These are phyloP conservation scores for Cucurbita argyrosperma DNA, from an alignment of 306 rosid genomes.

Conservation along the genomic window DNA sequence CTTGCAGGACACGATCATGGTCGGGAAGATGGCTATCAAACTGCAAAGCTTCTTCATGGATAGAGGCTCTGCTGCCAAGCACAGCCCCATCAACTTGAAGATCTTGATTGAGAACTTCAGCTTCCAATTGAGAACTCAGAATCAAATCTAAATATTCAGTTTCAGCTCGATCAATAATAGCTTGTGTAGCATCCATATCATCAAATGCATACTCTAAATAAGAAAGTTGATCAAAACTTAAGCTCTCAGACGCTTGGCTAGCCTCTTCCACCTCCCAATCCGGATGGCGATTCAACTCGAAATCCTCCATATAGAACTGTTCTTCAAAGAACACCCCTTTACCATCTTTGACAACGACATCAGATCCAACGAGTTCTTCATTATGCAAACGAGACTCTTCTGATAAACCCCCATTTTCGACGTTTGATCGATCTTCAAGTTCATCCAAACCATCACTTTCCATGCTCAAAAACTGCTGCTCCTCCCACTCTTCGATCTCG, in stretches of 20 bases:
- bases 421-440: slow-evolving; percentile 17
- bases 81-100: slow-evolving; percentile 11
- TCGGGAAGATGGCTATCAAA: background rate
- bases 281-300: slow-evolving; percentile 9
- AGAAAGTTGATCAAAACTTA: slow-evolving; percentile 20
- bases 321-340: slow-evolving; percentile 14
- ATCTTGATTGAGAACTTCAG: slow-evolving; percentile 4
- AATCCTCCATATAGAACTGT: background rate
- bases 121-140: slow-evolving; percentile 1
- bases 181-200: slow-evolving; percentile 11
- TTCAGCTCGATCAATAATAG: slow-evolving; percentile 10
- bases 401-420: slow-evolving; percentile 16
- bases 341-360: background rate
- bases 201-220: slow-evolving; percentile 14
- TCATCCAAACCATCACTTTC: slow-evolving; percentile 21
- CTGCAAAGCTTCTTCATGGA: background rate
- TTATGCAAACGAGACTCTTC: slow-evolving; percentile 16
- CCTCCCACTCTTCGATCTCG: slow-evolving; percentile 41
- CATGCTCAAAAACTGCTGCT: slow-evolving; percentile 14
- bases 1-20: background rate
- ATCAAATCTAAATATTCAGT: slow-evolving; percentile 6
- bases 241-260: slow-evolving; percentile 1
- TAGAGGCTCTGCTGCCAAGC: no score
- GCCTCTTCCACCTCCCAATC: slow-evolving; percentile 19
- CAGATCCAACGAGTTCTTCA: slow-evolving; percentile 2